These are phyloP conservation scores for Pisolithus albus DNA, from an alignment of 768 basidiomycete species.

Conservation along the genomic window DNA sequence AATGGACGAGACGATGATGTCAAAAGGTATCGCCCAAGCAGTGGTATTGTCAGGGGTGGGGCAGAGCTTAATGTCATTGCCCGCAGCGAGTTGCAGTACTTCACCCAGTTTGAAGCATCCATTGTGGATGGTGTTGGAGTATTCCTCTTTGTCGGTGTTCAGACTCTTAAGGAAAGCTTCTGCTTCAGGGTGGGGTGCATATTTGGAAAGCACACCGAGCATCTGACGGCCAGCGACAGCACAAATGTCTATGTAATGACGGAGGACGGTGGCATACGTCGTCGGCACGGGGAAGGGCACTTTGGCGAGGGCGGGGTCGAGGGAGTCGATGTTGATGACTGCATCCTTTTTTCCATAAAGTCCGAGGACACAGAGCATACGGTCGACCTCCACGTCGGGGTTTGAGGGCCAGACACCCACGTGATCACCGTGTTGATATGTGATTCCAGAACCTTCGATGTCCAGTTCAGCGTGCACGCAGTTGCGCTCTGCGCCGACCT, in stretches of 20 bases:
- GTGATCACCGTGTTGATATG: constrained; percentile 99
- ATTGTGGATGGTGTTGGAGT: constrained; percentile 65
- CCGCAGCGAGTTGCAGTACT: constrained; percentile 84
- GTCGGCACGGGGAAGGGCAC: constrained; percentile 98
- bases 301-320: constrained; percentile 95
- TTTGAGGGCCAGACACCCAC: constrained; percentile 97
- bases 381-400: constrained; percentile 84
- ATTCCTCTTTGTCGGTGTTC: constrained; percentile 84
- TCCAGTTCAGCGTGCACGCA: constrained; percentile 93
- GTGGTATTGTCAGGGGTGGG: constrained; percentile 76
- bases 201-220: constrained; percentile 80
- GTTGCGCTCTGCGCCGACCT: constrained; percentile 65
- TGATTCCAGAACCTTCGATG: constrained; percentile 91
- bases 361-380: constrained; percentile 81
- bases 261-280: constrained; percentile 86
- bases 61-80: constrained; percentile 53
- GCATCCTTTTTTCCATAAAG: constrained; percentile 73
- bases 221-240: constrained; percentile 93
- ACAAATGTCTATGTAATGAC: constrained; percentile 96
- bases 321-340: constrained; percentile 89
- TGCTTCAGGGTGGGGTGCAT: constrained; percentile 76
- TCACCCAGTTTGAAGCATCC: constrained; percentile 91
- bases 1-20: constrained; percentile 90
- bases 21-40: constrained; percentile 89
- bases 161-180: constrained; percentile 66